Evolutionary conservation across 768 basidiomycete species (phyloP).

Genomic region (Phaffia australis): DNA sequence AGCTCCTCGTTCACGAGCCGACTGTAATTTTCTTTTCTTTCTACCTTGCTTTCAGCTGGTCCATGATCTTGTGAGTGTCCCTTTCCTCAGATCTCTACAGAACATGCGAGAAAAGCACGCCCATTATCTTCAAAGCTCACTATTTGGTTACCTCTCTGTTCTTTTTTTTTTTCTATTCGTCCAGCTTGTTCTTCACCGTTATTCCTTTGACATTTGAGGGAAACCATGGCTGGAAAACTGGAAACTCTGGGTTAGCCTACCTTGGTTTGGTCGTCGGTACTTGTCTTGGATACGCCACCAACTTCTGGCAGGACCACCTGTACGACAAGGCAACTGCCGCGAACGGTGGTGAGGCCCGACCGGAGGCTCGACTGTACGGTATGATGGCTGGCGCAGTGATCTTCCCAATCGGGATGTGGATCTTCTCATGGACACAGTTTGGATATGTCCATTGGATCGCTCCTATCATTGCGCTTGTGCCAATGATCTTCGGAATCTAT

Average conservation of each 20-base stretch:
- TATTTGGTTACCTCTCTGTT: not conserved
- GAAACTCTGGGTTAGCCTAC: slow-evolving; percentile 27
- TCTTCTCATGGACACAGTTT: slow-evolving; percentile 23
- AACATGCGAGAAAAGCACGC: too few relatives aligned
- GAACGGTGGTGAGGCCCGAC: slow-evolving; percentile 28
- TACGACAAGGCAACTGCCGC: slow-evolving; percentile 27
- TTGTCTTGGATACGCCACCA: slow-evolving; percentile 29
- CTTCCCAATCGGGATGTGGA: slow-evolving; percentile 17
- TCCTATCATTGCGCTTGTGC: slow-evolving; percentile 27
- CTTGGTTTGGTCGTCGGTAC: slow-evolving; percentile 26
- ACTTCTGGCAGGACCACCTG: slow-evolving; percentile 26
- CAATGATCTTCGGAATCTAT: slow-evolving; percentile 28
- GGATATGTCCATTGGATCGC: slow-evolving; percentile 18
- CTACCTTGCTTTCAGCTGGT: slow-evolving; percentile 27
- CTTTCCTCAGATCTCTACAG: not conserved
- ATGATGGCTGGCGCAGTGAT: slow-evolving; percentile 8
- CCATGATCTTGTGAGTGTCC: slow-evolving; percentile 13
- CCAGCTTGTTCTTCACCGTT: slow-evolving; percentile 26
- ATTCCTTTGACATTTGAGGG: slow-evolving; percentile 29
- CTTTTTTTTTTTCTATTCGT: not conserved
- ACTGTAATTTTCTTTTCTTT: slow-evolving; percentile 2
- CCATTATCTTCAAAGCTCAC: slow-evolving; percentile 4
- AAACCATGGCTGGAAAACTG: slow-evolving; percentile 29
- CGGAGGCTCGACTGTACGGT: slow-evolving; percentile 29
- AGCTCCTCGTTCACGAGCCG: slow-evolving; percentile 27